A percentile compares a stretch with the other conserved stretches of the same genome.
Conservation (phyloP, 1,139 yeast species). For the Entelexis paramagnoliae region DNA sequence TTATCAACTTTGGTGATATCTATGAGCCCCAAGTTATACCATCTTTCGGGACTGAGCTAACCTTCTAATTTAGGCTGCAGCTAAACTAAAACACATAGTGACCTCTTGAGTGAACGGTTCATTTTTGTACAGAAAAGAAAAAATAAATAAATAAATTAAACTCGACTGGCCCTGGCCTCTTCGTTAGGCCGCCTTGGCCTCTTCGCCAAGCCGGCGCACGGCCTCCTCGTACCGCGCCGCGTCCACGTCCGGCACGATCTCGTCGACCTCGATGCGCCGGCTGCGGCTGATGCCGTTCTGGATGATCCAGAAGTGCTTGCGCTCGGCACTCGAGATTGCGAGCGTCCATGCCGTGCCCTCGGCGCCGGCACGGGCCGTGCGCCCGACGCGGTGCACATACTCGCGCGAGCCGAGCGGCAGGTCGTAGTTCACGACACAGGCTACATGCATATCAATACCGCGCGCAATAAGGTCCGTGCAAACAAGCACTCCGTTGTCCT, state of each 20-base stretch:
- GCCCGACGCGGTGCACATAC: slow-evolving; percentile 89
- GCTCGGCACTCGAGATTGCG: slow-evolving; percentile 66
- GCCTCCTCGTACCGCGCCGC: slow-evolving; percentile 35
- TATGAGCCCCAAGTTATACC: slow-evolving; percentile 27
- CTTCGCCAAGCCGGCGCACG: slow-evolving; percentile 35
- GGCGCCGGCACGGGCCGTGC: slow-evolving; percentile 89
- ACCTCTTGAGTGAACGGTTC: too few species aligned
- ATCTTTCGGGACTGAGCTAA: slow-evolving; percentile 29
- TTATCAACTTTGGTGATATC: slow-evolving; percentile 24
- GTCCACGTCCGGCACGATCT: slow-evolving; percentile 14
- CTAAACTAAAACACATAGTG: too few species aligned
- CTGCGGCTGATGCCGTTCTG: slow-evolving; percentile 27
- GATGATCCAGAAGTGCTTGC: slow-evolving; percentile 46
- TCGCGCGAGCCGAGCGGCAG: slow-evolving; percentile 81
- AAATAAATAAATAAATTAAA: background rate
- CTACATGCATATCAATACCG: slow-evolving; percentile 75
- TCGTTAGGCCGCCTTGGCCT: slow-evolving; percentile 30
- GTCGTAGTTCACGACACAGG: slow-evolving; percentile 79
- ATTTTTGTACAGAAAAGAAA: background rate
- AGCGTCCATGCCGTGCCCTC: slow-evolving; percentile 63
- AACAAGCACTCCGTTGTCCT: slow-evolving; percentile 47
- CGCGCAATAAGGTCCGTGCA: slow-evolving; percentile 92
- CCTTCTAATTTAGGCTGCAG: slow-evolving; percentile 1
- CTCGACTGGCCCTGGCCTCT: slow-evolving; percentile 9
- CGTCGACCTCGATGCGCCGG: slow-evolving; percentile 14